Base-by-base conservation (phyloP, 768 basidiomycete genomes). In the Naganishia onofrii region DNA sequence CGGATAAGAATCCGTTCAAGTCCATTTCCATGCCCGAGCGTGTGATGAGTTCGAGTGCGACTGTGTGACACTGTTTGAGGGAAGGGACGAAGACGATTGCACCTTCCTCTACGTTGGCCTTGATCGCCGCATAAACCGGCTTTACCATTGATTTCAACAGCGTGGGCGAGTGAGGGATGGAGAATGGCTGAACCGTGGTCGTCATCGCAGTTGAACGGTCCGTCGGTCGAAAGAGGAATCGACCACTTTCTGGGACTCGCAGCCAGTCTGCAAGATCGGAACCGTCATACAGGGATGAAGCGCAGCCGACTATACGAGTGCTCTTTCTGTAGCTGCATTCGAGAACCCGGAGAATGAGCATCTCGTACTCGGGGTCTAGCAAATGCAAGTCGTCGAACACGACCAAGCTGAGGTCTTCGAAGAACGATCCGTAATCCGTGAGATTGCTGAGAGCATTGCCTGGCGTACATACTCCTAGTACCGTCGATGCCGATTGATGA, bases 121-220 rank as follows among this genome's bases (percentile, higher is more conserved):
- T 85, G 70, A 96, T 87, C n/a, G 88, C 88, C 12, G 87, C 81
- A 80, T 94, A 91, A 1, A 89, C 88, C 3, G 95, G 93, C 78
- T 92, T 94, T 56, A 90, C 87, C 89, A 98, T 96, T 1, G 88
- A 86, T 76, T 93, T 94, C 82, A 93, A 88, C 23, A 98, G 84
- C 0, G 91, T 88, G 0, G 89, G 85, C 4, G 94, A 96, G 75
- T 93, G 88, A 0, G 92, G 87, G 54, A 93, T 89, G 21, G 88
- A 89, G 82, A 95, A 97, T 0, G 91, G 85, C 67, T 90, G 88
- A 15, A 87, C 85, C 21, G 85, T 85, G 34, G 87, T 85, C 9
- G 83, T 82, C 23, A 98, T 82, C 0, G 91, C 85, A 74, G 92
- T 90, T 70, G 92, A 91, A 44, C 94, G 88, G 75, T 92, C 89